Percentiles rank a stretch among this genome's conserved stretches.
phyloP scores from a whole-genome alignment of 202 grass and related monocot species.

The Saccharum hybrid region DNA sequence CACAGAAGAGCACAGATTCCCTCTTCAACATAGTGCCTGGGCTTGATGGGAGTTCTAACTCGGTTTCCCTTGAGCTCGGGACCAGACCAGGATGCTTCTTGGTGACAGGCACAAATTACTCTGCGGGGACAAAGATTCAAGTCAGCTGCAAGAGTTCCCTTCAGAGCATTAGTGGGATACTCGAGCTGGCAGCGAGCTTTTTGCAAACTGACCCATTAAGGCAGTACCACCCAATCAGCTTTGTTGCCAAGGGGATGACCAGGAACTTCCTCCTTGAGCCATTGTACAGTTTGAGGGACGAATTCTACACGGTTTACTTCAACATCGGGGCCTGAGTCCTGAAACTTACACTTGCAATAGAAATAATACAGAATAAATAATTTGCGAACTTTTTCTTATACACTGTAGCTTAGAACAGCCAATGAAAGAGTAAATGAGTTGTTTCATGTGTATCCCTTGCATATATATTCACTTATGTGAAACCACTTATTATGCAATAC shows the following conservation, averaged over 20 bases:
- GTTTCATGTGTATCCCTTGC: slow-evolving; percentile 26
- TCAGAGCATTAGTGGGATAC: slow-evolving; percentile 47
- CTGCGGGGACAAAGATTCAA: slow-evolving; percentile 50
- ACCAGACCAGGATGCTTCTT: slow-evolving; percentile 78
- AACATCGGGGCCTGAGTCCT: slow-evolving; percentile 61
- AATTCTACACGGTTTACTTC: slow-evolving; percentile 90
- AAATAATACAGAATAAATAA: slow-evolving; percentile 51
- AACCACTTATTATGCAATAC: background rate
- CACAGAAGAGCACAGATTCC: slow-evolving; percentile 42
- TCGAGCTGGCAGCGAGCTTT: slow-evolving; percentile 71
- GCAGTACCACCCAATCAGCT: slow-evolving; percentile 73
- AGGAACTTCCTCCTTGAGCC: slow-evolving; percentile 88
- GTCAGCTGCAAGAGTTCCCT: slow-evolving; percentile 59
- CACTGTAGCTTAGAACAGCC: slow-evolving; percentile 33
- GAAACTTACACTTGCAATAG: slow-evolving; percentile 22
- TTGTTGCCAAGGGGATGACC: slow-evolving; percentile 65
- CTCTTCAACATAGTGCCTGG: slow-evolving; percentile 69
- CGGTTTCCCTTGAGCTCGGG: slow-evolving; percentile 69
- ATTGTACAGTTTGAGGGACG: slow-evolving; percentile 73
- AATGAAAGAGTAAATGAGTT: background rate
- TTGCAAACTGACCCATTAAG: slow-evolving; percentile 48
- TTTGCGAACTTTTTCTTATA: background rate
- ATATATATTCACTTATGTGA: slow-evolving; percentile 29
- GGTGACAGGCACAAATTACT: slow-evolving; percentile 49
- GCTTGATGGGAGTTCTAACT: slow-evolving; percentile 59